A percentile compares a stretch with the other conserved stretches of the same genome.
phyloP scores from a whole-genome alignment of 768 basidiomycete species.

The Agaricus blazei region DNA sequence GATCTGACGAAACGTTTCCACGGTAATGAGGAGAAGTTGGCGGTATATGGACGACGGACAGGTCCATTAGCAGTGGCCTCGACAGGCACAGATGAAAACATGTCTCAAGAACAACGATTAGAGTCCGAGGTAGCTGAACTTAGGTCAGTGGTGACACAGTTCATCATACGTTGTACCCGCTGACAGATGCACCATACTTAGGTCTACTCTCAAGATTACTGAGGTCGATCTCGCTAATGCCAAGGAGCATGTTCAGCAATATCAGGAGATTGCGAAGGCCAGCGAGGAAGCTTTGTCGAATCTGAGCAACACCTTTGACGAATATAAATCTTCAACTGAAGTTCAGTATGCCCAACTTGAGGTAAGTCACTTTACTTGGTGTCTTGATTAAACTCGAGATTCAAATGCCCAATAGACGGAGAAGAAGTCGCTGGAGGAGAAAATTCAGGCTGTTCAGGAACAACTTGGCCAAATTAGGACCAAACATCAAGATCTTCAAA shows the following conservation, averaged over 20 bases:
- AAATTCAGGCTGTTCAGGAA: constrained; percentile 45
- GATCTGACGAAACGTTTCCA: constrained; percentile 60
- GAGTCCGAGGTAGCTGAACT: constrained; percentile 84
- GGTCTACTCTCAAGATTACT: constrained; percentile 69
- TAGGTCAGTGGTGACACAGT: constrained; percentile 40
- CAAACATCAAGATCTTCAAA: constrained; percentile 56
- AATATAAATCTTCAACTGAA: constrained; percentile 72
- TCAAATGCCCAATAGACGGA: constrained; percentile 47
- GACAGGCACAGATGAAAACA: constrained; percentile 35
- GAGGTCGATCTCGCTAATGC: constrained; percentile 74
- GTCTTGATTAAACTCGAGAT: not conserved
- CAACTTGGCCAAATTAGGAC: constrained; percentile 45
- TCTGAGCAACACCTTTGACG: constrained; percentile 70
- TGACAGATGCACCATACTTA: constrained; percentile 20
- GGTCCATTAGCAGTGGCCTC: constrained; percentile 25
- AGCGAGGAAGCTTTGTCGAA: constrained; percentile 72
- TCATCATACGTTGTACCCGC: not conserved
- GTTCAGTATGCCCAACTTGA: constrained; percentile 61
- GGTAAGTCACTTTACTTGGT: constrained; percentile 34
- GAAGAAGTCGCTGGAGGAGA: constrained; percentile 56
- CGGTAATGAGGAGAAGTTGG: constrained; percentile 78
- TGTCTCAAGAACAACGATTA: constrained; percentile 72
- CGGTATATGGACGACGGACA: constrained; percentile 76
- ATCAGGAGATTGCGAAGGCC: constrained; percentile 80
- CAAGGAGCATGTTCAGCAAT: constrained; percentile 73